A percentile compares a stretch with the other conserved stretches of the same genome.
Evolutionary conservation across 768 basidiomycete genomes (phyloP).

Genomic region (Clathrus columnatus): DNA sequence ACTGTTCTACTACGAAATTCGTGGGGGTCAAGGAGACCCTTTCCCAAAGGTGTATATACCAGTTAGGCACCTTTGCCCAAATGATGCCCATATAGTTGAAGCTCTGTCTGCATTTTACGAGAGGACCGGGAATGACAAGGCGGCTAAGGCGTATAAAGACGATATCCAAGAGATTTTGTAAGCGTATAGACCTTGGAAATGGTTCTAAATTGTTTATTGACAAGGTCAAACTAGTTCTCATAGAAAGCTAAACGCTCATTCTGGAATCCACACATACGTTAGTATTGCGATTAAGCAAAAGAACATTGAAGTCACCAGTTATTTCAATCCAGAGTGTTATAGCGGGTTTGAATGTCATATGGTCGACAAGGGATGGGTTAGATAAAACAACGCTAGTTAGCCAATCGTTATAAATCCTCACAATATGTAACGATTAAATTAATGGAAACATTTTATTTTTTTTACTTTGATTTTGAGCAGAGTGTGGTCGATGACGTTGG

Average conservation of each 20-base stretch:
- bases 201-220: too few relatives aligned
- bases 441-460: too few relatives aligned
- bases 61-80: neutral
- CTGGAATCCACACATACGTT: slow-evolving; percentile 2
- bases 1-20: slow-evolving; percentile 1
- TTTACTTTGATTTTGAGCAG: too few relatives aligned
- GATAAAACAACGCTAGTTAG: too few relatives aligned
- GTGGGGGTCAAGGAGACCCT: neutral
- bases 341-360: too few relatives aligned
- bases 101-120: neutral
- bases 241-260: neutral
- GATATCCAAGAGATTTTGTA: neutral
- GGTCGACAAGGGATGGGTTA: too few relatives aligned
- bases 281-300: neutral
- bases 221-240: neutral
- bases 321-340: slow-evolving; percentile 6
- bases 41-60: slow-evolving; percentile 3
- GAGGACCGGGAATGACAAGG: neutral
- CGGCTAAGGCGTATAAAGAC: neutral
- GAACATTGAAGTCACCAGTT: slow-evolving; percentile 1
- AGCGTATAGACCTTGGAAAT: neutral
- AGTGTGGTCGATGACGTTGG: too few relatives aligned
- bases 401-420: too few relatives aligned
- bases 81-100: neutral
- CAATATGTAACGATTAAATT: too few relatives aligned